Evolutionary conservation across 768 basidiomycete species (phyloP), one percentile per base, ranked within the genome.

Genomic region (Candolleomyces aberdarensis): DNA sequence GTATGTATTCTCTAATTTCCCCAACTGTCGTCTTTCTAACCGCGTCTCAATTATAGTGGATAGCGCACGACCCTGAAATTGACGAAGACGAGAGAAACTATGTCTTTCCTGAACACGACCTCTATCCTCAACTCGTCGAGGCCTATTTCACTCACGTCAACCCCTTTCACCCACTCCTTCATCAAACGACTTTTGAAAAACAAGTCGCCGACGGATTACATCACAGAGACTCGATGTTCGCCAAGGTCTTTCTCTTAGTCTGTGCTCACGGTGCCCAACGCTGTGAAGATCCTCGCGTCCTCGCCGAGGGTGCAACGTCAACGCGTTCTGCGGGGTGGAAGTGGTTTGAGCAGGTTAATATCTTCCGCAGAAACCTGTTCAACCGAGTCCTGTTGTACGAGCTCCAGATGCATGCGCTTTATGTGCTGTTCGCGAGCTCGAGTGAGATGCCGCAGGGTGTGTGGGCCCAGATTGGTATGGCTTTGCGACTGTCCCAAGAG

Each of bases 401-500:
- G 63, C 72, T 95, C 47, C 94, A 96, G 70, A 80, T 81, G 50
- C 80, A 73, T 80, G 84, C 79, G 86, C 69, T 87, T 43, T 74
- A 76, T 48, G 76, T 81, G 0, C 36, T 79, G 46, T 87, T 78
- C 72, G 70, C 80, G 26, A 79, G 80, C 58, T 78, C 82, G 0
- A 80, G 78, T 8, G 79, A 74, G 62, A 72, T 76, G 0, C 78
- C 83, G 0, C 83, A 86, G 54, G 80, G 83, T 10, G 74, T 74
- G 46, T 93, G 90, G 91, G 80, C 80, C 5, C 76, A 85, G 8
- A 77, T 85, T 41, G 88, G 88, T 0, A 74, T 88, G 46, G 88
- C 86, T n/a, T 71, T 93, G 36, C 85, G 90, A 3, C 75, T 87
- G 53, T 84, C 86, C 0, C 86, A 91, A 68, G 91, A 94, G 63